phyloP scores from a whole-genome alignment of 495 filamentous ascomycete genomes.

The Neurospora sp. region DNA sequence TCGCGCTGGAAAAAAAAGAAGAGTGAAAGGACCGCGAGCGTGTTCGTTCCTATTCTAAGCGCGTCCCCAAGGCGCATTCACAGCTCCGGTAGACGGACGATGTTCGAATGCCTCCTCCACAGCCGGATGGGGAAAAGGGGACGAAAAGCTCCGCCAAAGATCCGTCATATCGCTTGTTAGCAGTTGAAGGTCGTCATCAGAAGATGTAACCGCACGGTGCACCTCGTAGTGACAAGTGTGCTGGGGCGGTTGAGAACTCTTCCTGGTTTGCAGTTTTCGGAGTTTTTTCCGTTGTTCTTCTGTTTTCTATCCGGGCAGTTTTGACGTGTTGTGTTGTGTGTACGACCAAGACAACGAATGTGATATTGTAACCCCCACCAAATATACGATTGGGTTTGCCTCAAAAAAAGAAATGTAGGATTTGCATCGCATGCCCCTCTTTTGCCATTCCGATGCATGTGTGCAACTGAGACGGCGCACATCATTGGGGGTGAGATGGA shows the following conservation, averaged over 20 bases:
- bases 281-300: neutral
- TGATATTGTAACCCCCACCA: neutral
- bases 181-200: neutral
- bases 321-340: neutral
- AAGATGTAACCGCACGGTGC: neutral
- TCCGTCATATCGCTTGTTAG: neutral
- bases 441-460: neutral
- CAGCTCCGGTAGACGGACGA: neutral
- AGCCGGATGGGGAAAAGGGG: neutral
- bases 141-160: neutral
- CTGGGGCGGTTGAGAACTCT: neutral
- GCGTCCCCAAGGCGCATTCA: neutral
- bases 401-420: neutral
- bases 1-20: neutral
- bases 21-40: neutral
- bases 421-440: neutral
- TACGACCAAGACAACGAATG: neutral
- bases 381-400: neutral
- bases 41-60: neutral
- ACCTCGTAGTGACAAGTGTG: neutral
- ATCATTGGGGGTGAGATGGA: neutral
- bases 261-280: neutral
- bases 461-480: neutral
- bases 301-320: neutral
- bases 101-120: neutral